Base-by-base conservation (phyloP, 1,284 basidiomycete genomes). In the Trichosporon sp. region DNA sequence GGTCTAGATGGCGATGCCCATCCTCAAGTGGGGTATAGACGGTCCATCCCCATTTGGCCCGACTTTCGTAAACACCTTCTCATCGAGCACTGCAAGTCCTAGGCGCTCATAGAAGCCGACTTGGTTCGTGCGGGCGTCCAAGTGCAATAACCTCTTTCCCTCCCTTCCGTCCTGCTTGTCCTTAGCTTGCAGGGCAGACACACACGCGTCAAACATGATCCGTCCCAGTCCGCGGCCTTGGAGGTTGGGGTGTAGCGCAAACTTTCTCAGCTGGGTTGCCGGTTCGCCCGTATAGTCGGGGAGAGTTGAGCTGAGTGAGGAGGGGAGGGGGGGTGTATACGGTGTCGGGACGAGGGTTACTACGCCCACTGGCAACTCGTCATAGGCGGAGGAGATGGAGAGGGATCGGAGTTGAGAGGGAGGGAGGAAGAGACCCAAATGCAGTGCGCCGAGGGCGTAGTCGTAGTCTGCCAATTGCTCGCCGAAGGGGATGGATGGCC, bases 191-290 rank as follows among this genome's bases (percentile, higher is more conserved):
- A 16, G 3, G 5, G 19, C n/a, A 59, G 12, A 0, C 5, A 77
- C 35, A 2, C 70, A 71, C 12, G 72, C 43, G 1, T 21, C 26
- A 14, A 77, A 56, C 66, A 80, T 32, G 11, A 16, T 6, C 35
- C 72, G 37, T 14, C 79, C 79, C 0, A 79, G 64, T 0, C 78
- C 77, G 10, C 66, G 40, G 0, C 78, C 78, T 59, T 78, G 79
- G 5, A 74, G 64, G 2, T 14, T 5, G 2, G 71, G 69, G 10
- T 70, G 67, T 2, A 80, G 74, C 10, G 75, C 79, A 65, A 81
- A 78, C 67, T 80, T 79, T 66, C 72, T 77, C 35, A 81, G 73
- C 67, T 81, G 78, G 11, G 73, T 65, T 7, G 75, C 71, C 3
- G 14, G 7, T 12, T 31, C 16, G 16, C 12, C n/a, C 8, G 5